Evolutionary conservation across 257 asterid genomes (phyloP).

Genomic region (Gardenia jasminoides): DNA sequence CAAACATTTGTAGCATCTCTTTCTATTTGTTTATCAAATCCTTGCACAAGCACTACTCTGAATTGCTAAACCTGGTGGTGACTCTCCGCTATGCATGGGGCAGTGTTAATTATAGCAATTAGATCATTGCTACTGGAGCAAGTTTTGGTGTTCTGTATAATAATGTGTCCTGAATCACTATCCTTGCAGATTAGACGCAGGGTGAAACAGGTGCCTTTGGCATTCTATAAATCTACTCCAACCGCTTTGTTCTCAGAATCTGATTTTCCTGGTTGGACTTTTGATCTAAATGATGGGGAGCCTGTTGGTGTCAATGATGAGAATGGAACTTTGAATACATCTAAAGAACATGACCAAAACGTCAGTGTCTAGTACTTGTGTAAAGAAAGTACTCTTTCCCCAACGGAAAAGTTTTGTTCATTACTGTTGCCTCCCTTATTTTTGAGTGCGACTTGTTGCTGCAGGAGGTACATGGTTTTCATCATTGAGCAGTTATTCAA

Average conservation of each 20-base stretch:
- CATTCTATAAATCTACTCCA: slow-evolving; percentile 82
- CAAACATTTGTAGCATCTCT: neutral
- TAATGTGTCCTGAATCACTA: neutral
- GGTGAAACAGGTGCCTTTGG: slow-evolving; percentile 86
- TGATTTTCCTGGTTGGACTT: slow-evolving; percentile 87
- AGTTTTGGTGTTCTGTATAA: neutral
- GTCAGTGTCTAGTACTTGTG: slow-evolving; percentile 35
- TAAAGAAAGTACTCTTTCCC: neutral
- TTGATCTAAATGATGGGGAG: slow-evolving; percentile 38
- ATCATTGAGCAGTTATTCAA: neutral
- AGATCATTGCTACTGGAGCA: neutral
- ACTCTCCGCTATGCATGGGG: neutral
- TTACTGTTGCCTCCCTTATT: neutral
- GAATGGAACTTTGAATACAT: neutral
- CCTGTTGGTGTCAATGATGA: neutral
- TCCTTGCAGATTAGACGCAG: slow-evolving; percentile 77
- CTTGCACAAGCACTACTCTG: neutral
- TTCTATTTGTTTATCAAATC: neutral
- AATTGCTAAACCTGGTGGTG: neutral
- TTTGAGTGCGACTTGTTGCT: neutral
- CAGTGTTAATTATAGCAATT: neutral
- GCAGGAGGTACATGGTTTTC: neutral
- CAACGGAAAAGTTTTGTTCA: neutral
- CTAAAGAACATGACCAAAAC: slow-evolving; percentile 36
- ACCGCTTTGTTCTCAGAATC: slow-evolving; percentile 57